phyloP scores from a whole-genome alignment of 805 yeast species.

The Candida manassasensis region DNA sequence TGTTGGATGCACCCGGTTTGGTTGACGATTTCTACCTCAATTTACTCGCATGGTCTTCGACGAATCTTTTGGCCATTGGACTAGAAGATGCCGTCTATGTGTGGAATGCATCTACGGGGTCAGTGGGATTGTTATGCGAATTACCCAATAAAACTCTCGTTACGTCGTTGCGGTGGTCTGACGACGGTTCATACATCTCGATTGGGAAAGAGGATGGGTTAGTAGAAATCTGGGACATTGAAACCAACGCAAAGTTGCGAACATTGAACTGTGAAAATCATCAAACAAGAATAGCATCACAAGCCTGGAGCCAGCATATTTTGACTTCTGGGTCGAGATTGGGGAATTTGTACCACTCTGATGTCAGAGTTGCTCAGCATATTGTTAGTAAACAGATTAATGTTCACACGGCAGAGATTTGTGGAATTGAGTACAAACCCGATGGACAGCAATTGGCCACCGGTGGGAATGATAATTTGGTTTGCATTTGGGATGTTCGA shows the following conservation, averaged over 20 bases:
- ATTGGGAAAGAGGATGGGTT: constrained; percentile 81
- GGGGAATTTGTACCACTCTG: constrained; percentile 83
- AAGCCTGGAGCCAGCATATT: constrained; percentile 78
- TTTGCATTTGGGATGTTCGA: constrained; percentile 89
- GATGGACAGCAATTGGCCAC: constrained; percentile 86
- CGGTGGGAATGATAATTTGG: constrained; percentile 93
- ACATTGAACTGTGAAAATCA: constrained; percentile 68
- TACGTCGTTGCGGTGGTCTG: constrained; percentile 83
- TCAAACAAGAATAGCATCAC: constrained; percentile 69
- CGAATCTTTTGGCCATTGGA: constrained; percentile 83
- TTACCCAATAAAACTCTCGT: constrained; percentile 44
- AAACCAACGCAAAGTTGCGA: constrained; percentile 65
- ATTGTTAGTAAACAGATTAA: constrained; percentile 49
- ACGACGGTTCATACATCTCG: constrained; percentile 80
- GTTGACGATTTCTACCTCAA: constrained; percentile 90
- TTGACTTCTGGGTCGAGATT: constrained; percentile 84
- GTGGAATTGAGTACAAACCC: constrained; percentile 80
- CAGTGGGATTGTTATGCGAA: constrained; percentile 66
- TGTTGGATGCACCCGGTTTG: constrained; percentile 93
- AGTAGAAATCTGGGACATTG: constrained; percentile 92
- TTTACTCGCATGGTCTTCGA: constrained; percentile 80
- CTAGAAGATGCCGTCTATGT: constrained; percentile 77
- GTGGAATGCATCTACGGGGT: constrained; percentile 86
- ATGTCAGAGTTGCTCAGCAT: constrained; percentile 82
- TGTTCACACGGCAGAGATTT: constrained; percentile 79